Percentiles rank a stretch among this genome's conserved stretches.
These are phyloP conservation scores for Apiospora pterosperma DNA, from an alignment of 2,329 filamentous ascomycete species.

Conservation along the genomic window DNA sequence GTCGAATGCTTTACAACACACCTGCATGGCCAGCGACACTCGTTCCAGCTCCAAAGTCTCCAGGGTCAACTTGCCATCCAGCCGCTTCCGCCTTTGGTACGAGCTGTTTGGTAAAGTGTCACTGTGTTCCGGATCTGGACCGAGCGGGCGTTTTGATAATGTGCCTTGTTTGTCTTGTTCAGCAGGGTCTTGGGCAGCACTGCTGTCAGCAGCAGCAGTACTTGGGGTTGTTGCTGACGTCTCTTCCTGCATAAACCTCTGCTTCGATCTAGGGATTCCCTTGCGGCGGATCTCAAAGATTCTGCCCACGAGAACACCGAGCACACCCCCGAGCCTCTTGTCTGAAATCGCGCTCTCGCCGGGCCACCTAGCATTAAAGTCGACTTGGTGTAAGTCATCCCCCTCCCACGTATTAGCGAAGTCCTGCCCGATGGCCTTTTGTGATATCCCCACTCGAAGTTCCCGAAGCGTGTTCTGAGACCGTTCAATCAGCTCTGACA, in stretches of 20 bases:
- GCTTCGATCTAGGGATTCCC: not conserved
- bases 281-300: slow-evolving; percentile 52
- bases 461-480: slow-evolving; percentile 66
- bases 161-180: not conserved
- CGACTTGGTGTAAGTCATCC: slow-evolving; percentile 58
- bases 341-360: slow-evolving; percentile 57
- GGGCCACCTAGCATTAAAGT: slow-evolving; percentile 54
- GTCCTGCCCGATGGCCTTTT: slow-evolving; percentile 39
- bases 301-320: slow-evolving; percentile 65
- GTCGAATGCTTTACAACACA: slow-evolving; percentile 69
- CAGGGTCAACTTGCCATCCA: slow-evolving; percentile 61
- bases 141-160: not conserved
- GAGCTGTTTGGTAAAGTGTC: not conserved
- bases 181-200: not conserved
- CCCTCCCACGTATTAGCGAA: slow-evolving; percentile 64
- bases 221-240: not conserved
- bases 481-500: slow-evolving; percentile 71
- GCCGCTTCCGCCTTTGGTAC: slow-evolving; percentile 31
- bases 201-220: not conserved
- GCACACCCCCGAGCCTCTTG: slow-evolving; percentile 62
- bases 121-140: not conserved
- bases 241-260: not conserved
- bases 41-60: slow-evolving; percentile 73
- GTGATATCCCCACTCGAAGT: slow-evolving; percentile 69
- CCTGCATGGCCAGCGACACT: slow-evolving; percentile 66